phyloP scores from a whole-genome alignment of 192 early-diverging fungal species.

The Obelidium mucronatum region DNA sequence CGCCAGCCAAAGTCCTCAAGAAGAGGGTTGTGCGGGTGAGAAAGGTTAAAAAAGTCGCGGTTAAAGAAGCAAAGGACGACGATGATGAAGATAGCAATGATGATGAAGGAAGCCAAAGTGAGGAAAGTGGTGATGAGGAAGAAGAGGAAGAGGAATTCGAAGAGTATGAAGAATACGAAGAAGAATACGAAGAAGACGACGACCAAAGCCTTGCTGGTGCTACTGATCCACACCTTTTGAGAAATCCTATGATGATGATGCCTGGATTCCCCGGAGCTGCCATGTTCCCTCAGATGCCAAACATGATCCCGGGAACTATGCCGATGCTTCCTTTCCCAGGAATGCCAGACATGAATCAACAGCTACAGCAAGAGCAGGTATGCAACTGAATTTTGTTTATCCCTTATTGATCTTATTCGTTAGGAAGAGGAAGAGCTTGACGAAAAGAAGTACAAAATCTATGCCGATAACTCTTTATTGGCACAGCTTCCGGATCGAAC shows the following conservation, averaged over 20 bases:
- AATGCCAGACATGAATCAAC: not conserved
- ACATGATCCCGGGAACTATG: slow-evolving; percentile 1
- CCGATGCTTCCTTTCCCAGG: not conserved
- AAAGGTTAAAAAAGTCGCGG: not conserved
- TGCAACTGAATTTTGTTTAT: not conserved
- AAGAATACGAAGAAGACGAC: slow-evolving; percentile 1
- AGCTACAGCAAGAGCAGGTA: not conserved
- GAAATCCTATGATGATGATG: slow-evolving; percentile 34
- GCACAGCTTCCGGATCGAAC: slow-evolving; percentile 33
- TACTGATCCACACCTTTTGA: slow-evolving; percentile 3
- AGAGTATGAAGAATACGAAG: slow-evolving; percentile 4
- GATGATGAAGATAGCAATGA: slow-evolving; percentile 25
- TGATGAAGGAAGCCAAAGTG: slow-evolving; percentile 35
- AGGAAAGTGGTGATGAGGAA: slow-evolving; percentile 17
- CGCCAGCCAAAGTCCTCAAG: not conserved
- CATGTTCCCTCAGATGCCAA: slow-evolving; percentile 15
- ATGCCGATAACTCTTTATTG: slow-evolving; percentile 34
- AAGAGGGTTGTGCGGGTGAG: too few relatives aligned
- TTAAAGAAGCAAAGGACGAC: not conserved
- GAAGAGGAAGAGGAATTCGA: slow-evolving; percentile 23
- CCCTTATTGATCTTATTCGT: not conserved
- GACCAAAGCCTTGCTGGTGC: not conserved
- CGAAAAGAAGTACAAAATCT: slow-evolving; percentile 31
- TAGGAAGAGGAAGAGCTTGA: slow-evolving; percentile 13
- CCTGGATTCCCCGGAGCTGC: slow-evolving; percentile 14